Evolutionary conservation across 2,329 filamentous ascomycete species (phyloP), one percentile per base, ranked within the genome.

Genomic region (Sporothrix phasma): DNA sequence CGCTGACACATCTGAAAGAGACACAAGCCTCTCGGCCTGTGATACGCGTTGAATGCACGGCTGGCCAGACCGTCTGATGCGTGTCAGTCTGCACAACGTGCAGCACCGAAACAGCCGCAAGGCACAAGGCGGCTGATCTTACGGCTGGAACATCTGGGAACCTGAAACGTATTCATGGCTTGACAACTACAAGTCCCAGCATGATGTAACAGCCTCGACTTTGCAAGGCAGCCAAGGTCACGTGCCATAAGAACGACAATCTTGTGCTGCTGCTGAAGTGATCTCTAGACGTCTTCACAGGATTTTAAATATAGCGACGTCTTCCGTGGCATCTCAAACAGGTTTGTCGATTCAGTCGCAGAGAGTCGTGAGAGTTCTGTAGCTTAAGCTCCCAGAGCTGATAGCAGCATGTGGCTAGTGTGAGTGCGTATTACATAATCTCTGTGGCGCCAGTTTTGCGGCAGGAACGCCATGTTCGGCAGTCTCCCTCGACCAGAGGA

Each of bases 1-100:
- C 62, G 63, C 59, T 64, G 59, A 60, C 63, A 54, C 49, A 65
- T 65, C 63, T n/a, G n/a, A n/a, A n/a, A n/a, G n/a, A n/a, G n/a
- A n/a, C n/a, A n/a, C n/a, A n/a, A n/a, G n/a, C n/a, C n/a, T n/a
- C n/a, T n/a, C n/a, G n/a, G n/a, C n/a, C n/a, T n/a, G n/a, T 19
- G 17, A 5, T n/a, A 59, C 39, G 39, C 56, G 56, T 46, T 31
- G 17, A n/a, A 6, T 15, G 31, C 34, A 24, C n/a, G 47, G 19
- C 31, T 43, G 53, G 53, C 53, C 53, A 58, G 19, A 34, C 47
- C 29, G 5, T 34, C 22, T 43, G 19, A 29, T 39, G 51, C n/a
- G 10, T 24, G 51, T 39, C 31, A 39, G 31, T 11, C 51, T 39
- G 31, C 51, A 56, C 31, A 39, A 39, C 51, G 31, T 56, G 51